A percentile compares a stretch with the other conserved stretches of the same genome.
These are phyloP conservation scores for Trichoderma asperellum DNA, from an alignment of 2,329 filamentous ascomycete species.

Conservation along the genomic window DNA sequence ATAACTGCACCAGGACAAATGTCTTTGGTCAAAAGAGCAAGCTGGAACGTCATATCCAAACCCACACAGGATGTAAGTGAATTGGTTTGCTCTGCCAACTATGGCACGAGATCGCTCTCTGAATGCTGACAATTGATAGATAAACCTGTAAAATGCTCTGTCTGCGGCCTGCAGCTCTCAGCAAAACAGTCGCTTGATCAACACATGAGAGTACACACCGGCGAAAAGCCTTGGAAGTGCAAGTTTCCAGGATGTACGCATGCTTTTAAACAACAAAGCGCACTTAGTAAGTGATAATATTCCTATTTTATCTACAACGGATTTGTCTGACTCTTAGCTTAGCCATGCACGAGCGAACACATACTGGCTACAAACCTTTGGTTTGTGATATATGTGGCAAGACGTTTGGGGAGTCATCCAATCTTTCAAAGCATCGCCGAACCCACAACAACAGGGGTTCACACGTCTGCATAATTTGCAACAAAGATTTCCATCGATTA, in stretches of 20 bases:
- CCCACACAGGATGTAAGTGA: conserved; percentile 64
- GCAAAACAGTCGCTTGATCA: conserved; percentile 70
- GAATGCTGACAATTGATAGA: conserved; percentile 43
- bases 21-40: conserved; percentile 65
- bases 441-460: conserved; percentile 60
- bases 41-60: conserved; percentile 66
- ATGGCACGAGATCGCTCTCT: background rate
- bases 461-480: conserved; percentile 57
- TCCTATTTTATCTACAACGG: background rate
- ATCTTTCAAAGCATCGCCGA: conserved; percentile 67
- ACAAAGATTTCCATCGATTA: conserved; percentile 60
- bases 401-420: conserved; percentile 66
- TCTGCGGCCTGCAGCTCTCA: conserved; percentile 63
- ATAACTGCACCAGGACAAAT: conserved; percentile 56
- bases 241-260: conserved; percentile 54
- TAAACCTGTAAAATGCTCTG: conserved; percentile 61
- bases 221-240: conserved; percentile 66
- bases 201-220: conserved; percentile 68
- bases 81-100: background rate
- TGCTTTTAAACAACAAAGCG: conserved; percentile 68
- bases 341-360: conserved; percentile 70
- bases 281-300: conserved; percentile 56
- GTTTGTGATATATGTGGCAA: conserved; percentile 62
- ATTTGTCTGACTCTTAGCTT: conserved; percentile 30
- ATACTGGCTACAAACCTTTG: conserved; percentile 67